Percentiles rank a stretch among this genome's conserved stretches.
phyloP scores from a whole-genome alignment of 2,329 filamentous ascomycete species.

The Colletotrichum sp. region DNA sequence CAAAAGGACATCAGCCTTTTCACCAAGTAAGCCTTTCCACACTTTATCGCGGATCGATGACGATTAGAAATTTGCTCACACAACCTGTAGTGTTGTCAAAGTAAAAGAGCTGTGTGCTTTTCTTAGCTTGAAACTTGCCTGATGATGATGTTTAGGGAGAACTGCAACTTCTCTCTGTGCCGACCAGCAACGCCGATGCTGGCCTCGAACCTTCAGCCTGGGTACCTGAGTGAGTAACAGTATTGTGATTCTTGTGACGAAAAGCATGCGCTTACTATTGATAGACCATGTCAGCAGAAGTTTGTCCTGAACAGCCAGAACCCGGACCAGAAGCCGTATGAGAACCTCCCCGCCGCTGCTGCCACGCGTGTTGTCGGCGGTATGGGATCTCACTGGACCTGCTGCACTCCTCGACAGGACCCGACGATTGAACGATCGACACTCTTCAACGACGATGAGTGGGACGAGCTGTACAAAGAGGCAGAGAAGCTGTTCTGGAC shows the following conservation, averaged over 20 bases:
- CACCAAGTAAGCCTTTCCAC: not conserved
- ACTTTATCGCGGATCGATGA: accelerated
- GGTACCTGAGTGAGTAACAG: not conserved
- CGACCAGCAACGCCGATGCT: not conserved
- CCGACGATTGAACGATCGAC: not conserved
- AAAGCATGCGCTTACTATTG: not conserved
- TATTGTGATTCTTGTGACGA: accelerated
- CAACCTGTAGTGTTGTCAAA: not conserved
- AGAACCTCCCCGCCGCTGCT: not conserved
- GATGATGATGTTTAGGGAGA: not conserved
- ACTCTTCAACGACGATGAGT: not conserved
- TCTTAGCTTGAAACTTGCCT: not conserved
- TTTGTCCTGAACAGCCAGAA: not conserved
- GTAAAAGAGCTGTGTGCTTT: not conserved
- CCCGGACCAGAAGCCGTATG: not conserved
- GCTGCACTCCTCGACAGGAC: not conserved
- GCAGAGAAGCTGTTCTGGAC: not conserved
- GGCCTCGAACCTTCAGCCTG: not conserved
- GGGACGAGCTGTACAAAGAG: not conserved
- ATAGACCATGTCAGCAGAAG: not conserved
- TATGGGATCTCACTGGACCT: not conserved
- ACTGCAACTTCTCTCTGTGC: not conserved
- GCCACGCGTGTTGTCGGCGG: not conserved
- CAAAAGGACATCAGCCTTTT: not conserved
- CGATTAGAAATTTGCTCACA: not conserved